Evolutionary conservation across 2,329 filamentous ascomycete genomes (phyloP), one percentile per base, ranked within the genome.

Genomic region (Neonectria coccinea): DNA sequence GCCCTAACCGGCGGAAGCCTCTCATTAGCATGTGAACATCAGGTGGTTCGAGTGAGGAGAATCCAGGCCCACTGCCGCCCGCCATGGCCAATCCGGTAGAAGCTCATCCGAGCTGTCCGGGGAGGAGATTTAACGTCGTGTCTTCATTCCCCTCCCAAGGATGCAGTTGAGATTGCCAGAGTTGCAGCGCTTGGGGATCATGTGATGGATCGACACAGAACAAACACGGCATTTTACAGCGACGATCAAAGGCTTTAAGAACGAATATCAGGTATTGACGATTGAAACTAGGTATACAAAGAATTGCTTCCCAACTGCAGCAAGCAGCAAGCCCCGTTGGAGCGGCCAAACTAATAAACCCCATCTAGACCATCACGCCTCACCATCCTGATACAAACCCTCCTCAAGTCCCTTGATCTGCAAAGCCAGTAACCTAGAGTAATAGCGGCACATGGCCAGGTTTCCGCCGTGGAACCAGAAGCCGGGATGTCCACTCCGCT

Each of bases 381-480:
- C 79, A 0, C 73, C 72, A 29, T 77, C 76, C 16, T 64, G 67
- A 50, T 79, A 79, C 16, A 82, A 18, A 0, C 77, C 78, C n/a
- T 74, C 79, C 65, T 82, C 79, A 0, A 78, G 58, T 0, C 73
- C 85, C 74, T 85, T 83, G 52, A 88, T 86, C 75, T 86, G 85
- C 56, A 87, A 66, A 0, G 84, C 85, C 64, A 87, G 60, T 2
- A 86, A 57, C 48, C 82, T 84, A 0, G 88, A 91, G 68, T 83
- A 91, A 47, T 87, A 87, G 16, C 89, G 81, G 62, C 87, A 89
- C 56, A 91, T 75, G 0, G 87, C 88, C 41, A 91, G 72, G 66
- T 90, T 91, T 1, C 89, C 89, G 0, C 88, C 88, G 67, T 89
- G 87, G 67, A 87, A 87, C 89, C 88, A 91, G 64, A 91, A 88